Evolutionary conservation across 495 filamentous ascomycete genomes (phyloP), one percentile per base, ranked within the genome.

Genomic region (Aspergillus leporis): DNA sequence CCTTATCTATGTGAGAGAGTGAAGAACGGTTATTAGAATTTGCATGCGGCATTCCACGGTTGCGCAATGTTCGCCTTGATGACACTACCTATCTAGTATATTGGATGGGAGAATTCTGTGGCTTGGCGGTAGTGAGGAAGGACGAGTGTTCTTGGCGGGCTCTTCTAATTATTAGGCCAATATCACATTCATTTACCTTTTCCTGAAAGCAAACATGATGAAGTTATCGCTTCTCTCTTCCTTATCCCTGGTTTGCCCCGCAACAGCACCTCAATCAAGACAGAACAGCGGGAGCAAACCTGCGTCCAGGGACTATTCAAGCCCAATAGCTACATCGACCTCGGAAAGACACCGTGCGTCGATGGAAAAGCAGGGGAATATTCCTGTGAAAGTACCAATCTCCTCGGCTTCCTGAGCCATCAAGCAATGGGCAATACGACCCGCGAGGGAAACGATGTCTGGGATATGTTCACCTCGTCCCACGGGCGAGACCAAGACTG

Each of bases 361-460:
- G 5, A 31, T 4, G 62, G 62, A 2, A 65, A 58, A 48, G 62
- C 58, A 4, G 62, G 58, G 18, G 62, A 65, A 55, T 65, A 65
- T 38, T 55, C 58, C 12, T 65, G 62, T 38, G 46, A 58, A 10
- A 65, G 61, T n/a, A 58, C 61, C 18, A 55, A 65, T 25, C 51
- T 65, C 14, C n/a, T 49, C 16, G 36, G 40, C 21, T 65, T 65
- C 46, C 34, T 65, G 32, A 65, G 62, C 40, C 62, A 65, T 36
- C 62, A 65, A 58, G 58, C 50, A 19, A 14, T 65, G 62, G 62
- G 59, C 9, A 65, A 58, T 21, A 31, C 7, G 19, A 65, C 58
- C 30, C 62, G 62, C 38, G 62, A 65, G 50, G 62, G 62, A 0
- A 65, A 65, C 36, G 62, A 65, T 56, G 16, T 65, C 12, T 65